Conservation (phyloP, 345 rosid species). For the Camelina sativa region DNA sequence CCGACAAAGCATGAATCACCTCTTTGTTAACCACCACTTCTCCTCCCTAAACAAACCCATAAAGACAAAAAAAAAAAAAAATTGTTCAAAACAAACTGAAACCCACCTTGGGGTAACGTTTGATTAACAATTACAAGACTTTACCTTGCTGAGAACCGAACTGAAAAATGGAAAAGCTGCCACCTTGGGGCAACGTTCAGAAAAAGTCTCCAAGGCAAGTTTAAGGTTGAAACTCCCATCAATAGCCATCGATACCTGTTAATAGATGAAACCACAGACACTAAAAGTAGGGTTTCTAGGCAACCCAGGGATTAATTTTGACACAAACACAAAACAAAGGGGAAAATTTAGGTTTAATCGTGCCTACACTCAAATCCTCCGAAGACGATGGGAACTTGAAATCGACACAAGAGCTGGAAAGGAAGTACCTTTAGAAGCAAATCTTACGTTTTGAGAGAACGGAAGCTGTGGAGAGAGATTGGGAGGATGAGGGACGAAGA, state of each 20-base stretch:
- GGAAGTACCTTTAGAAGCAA: too few species aligned
- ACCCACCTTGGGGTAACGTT: neutral
- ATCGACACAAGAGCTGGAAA: neutral
- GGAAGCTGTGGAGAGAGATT: too few species aligned
- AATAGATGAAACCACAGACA: neutral
- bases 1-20: conserved; percentile 56
- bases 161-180: conserved; percentile 42
- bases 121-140: neutral
- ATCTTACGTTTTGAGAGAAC: too few species aligned
- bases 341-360: neutral
- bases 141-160: conserved; percentile 53
- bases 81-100: conserved; percentile 1
- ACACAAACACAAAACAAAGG: neutral
- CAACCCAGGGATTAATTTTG: neutral
- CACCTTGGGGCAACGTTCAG: conserved; percentile 68
- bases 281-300: conserved; percentile 4
- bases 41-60: conserved; percentile 52
- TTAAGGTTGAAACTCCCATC: conserved; percentile 75
- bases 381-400: neutral
- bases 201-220: conserved; percentile 59
- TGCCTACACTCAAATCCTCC: neutral
- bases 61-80: neutral
- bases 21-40: conserved; percentile 55
- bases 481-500: neutral
- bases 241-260: conserved; percentile 56